A percentile compares a stretch with the other conserved stretches of the same genome.
Evolutionary conservation across 805 yeast species (phyloP).

Genomic region (Limtongozyma cylindracea): DNA sequence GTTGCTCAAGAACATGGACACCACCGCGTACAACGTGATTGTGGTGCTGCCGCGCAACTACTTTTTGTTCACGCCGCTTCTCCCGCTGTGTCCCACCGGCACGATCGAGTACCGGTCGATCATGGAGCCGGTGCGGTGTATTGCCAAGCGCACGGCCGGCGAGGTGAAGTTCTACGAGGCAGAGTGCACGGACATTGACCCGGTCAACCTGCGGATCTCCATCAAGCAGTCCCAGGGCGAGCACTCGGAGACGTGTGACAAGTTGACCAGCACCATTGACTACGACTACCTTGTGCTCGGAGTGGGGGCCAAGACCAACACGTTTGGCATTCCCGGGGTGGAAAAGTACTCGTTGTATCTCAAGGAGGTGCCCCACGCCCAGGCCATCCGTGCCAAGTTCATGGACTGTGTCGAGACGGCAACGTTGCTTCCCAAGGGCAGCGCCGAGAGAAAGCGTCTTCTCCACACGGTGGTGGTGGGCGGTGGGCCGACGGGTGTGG

Average conservation of each 20-base stretch:
- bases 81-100: slow-evolving; percentile 90
- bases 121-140: slow-evolving; percentile 77
- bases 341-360: slow-evolving; percentile 68
- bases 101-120: slow-evolving; percentile 77
- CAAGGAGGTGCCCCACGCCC: slow-evolving; percentile 78
- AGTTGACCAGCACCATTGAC: slow-evolving; percentile 18
- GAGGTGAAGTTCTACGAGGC: slow-evolving; percentile 76
- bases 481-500: slow-evolving; percentile 98
- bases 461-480: slow-evolving; percentile 84
- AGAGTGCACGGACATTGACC: slow-evolving; percentile 68
- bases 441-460: slow-evolving; percentile 62
- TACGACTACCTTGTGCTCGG: slow-evolving; percentile 81
- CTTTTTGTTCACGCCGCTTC: slow-evolving; percentile 84
- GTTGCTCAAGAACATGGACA: slow-evolving; percentile 60
- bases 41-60: slow-evolving; percentile 88
- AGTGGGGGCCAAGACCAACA: slow-evolving; percentile 87
- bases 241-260: slow-evolving; percentile 26
- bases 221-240: slow-evolving; percentile 35
- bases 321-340: slow-evolving; percentile 90
- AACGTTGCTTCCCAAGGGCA: slow-evolving; percentile 45
- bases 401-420: slow-evolving; percentile 85
- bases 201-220: slow-evolving; percentile 33
- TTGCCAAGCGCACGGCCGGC: slow-evolving; percentile 57
- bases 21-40: slow-evolving; percentile 69
- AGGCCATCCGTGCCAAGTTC: slow-evolving; percentile 54